phyloP scores from a whole-genome alignment of 768 basidiomycete species.

The Tulasnella sp. region DNA sequence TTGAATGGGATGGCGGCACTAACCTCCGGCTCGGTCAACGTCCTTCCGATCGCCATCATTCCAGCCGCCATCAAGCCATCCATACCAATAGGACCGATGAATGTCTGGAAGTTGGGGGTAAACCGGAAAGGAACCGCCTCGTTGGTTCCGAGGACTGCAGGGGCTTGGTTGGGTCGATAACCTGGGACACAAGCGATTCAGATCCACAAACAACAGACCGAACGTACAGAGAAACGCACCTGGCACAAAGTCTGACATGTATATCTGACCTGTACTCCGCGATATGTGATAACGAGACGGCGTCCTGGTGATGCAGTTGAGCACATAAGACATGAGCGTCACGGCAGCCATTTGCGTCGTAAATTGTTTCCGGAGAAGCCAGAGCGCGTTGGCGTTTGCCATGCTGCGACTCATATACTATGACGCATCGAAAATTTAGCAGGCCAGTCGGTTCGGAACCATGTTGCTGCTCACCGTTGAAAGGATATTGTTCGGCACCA shows the following conservation, averaged over 20 bases:
- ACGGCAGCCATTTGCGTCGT: slow-evolving; percentile 75
- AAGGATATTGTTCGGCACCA: slow-evolving; percentile 81
- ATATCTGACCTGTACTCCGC: slow-evolving; percentile 75
- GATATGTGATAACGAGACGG: slow-evolving; percentile 83
- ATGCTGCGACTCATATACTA: slow-evolving; percentile 90
- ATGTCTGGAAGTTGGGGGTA: slow-evolving; percentile 91
- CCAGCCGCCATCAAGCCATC: slow-evolving; percentile 82
- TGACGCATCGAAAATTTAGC: background rate
- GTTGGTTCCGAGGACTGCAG: slow-evolving; percentile 54
- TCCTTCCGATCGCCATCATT: slow-evolving; percentile 82
- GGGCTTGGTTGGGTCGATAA: slow-evolving; percentile 29
- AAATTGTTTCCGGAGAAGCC: slow-evolving; percentile 97
- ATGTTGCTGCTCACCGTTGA: slow-evolving; percentile 45
- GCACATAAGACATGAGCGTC: slow-evolving; percentile 84
- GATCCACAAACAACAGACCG: background rate
- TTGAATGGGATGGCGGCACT: slow-evolving; percentile 16
- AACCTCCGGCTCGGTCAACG: slow-evolving; percentile 86
- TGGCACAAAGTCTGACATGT: slow-evolving; percentile 87
- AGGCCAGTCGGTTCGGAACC: background rate
- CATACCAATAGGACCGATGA: slow-evolving; percentile 75
- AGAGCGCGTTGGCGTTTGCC: slow-evolving; percentile 70
- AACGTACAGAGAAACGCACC: slow-evolving; percentile 33
- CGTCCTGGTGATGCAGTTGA: slow-evolving; percentile 69
- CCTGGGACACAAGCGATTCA: slow-evolving; percentile 18
- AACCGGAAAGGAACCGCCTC: slow-evolving; percentile 95